A percentile compares a stretch with the other conserved stretches of the same genome.
These are phyloP conservation scores for Ascochyta lentis DNA, from an alignment of 2,329 filamentous ascomycete genomes.

Conservation along the genomic window DNA sequence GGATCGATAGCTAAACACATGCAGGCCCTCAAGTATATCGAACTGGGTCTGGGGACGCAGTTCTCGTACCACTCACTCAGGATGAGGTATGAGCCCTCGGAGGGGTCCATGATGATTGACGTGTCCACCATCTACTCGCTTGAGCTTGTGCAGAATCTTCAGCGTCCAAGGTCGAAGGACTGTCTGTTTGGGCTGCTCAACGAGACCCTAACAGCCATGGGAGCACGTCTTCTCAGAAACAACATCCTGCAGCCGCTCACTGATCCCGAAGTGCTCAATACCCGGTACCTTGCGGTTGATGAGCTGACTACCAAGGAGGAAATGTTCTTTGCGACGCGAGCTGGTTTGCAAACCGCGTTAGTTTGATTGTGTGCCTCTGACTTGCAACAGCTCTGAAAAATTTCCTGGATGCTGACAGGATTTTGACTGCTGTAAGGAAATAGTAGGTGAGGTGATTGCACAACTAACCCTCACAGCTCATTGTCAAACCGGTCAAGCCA, in stretches of 20 bases:
- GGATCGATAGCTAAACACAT: constrained; percentile 7
- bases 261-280: constrained; percentile 68
- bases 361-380: constrained; percentile 20
- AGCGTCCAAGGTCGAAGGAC: constrained; percentile 77
- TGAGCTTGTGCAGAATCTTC: constrained; percentile 88
- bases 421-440: constrained; percentile 70
- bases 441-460: background rate
- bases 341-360: constrained; percentile 56
- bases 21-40: constrained; percentile 81
- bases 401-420: constrained; percentile 79
- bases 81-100: constrained; percentile 84
- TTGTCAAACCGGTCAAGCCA: constrained; percentile 72
- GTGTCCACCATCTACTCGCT: constrained; percentile 84
- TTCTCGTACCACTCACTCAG: constrained; percentile 83
- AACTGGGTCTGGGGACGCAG: constrained; percentile 69
- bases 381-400: constrained; percentile 67
- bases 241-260: constrained; percentile 91
- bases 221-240: constrained; percentile 78
- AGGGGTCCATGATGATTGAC: constrained; percentile 96
- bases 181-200: constrained; percentile 87
- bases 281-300: constrained; percentile 81
- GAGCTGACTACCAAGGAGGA: constrained; percentile 84
- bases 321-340: constrained; percentile 78
- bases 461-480: constrained; percentile 62
- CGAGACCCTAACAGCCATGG: constrained; percentile 87